A percentile compares a stretch with the other conserved stretches of the same genome.
phyloP scores from a whole-genome alignment of 768 basidiomycete genomes.

The Trametes cubensis region DNA sequence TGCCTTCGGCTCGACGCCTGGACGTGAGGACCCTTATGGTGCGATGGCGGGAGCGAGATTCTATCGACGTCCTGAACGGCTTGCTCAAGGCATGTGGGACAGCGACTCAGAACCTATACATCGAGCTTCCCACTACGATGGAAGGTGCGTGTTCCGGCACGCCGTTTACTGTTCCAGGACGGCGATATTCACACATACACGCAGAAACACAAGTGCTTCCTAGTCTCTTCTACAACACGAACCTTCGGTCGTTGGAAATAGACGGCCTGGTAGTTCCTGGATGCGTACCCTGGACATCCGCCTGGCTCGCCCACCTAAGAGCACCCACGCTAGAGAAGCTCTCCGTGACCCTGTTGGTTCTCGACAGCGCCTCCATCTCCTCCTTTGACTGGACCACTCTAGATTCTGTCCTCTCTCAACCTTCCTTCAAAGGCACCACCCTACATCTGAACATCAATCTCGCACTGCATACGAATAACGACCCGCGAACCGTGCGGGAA shows the following conservation, averaged over 20 bases:
- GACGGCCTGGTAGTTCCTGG: conserved; percentile 24
- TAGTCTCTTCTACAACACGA: conserved; percentile 8
- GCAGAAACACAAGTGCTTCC: conserved; percentile 15
- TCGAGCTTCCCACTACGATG: conserved; percentile 17
- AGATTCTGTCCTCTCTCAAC: conserved; percentile 5
- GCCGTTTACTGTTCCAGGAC: not conserved
- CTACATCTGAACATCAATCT: conserved; percentile 21
- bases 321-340: conserved; percentile 18
- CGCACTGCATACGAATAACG: conserved; percentile 20
- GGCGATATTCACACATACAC: not conserved
- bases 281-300: conserved; percentile 12
- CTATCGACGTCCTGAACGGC: conserved; percentile 14
- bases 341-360: conserved; percentile 18
- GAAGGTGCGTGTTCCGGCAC: conserved; percentile 6
- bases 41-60: conserved; percentile 22
- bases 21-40: conserved; percentile 14
- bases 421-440: not conserved
- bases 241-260: conserved; percentile 18
- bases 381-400: conserved; percentile 20
- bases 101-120: conserved; percentile 18
- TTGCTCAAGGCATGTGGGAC: conserved; percentile 20
- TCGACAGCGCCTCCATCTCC: conserved; percentile 8
- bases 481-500: conserved; percentile 7
- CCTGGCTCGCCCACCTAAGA: conserved; percentile 4
- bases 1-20: conserved; percentile 9